Percentiles rank a stretch among this genome's conserved stretches.
Evolutionary conservation across 108 stramenopile species (phyloP).

Genomic region (Cylindrotheca fusiformis): DNA sequence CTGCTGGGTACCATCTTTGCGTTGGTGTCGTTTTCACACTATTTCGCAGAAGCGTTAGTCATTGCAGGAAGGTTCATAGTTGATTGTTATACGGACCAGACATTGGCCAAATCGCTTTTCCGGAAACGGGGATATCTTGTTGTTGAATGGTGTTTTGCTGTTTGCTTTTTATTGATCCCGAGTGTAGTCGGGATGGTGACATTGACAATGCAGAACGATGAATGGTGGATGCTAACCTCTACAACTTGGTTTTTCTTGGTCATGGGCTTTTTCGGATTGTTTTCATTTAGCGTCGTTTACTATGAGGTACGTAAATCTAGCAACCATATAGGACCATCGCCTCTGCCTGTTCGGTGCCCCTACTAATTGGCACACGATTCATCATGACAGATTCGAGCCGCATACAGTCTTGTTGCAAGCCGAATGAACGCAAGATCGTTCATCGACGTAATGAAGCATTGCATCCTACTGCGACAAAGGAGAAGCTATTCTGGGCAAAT

Average conservation of each 20-base stretch:
- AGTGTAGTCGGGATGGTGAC: conserved; percentile 26
- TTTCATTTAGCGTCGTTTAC: conserved; percentile 34
- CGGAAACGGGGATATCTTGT: conserved; percentile 4
- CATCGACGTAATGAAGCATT: conserved; percentile 11
- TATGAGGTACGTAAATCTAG: conserved; percentile 26
- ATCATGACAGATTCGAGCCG: no score
- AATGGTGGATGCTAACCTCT: conserved; percentile 56
- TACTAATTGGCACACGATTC: no score
- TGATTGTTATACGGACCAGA: conserved; percentile 44
- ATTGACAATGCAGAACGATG: conserved; percentile 32
- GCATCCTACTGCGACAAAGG: conserved; percentile 24
- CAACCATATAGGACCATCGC: not conserved
- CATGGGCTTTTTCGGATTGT: conserved; percentile 24
- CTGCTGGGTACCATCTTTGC: conserved; percentile 40
- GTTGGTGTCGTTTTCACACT: conserved; percentile 44
- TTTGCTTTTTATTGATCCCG: conserved; percentile 55
- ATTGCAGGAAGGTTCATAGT: conserved; percentile 50
- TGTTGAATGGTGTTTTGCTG: conserved; percentile 32
- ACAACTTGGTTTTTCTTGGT: conserved; percentile 39
- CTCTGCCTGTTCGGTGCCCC: not conserved
- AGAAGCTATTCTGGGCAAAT: conserved; percentile 9
- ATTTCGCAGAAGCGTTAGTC: conserved; percentile 46
- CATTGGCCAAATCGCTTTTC: conserved; percentile 28
- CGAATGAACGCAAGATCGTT: not conserved
- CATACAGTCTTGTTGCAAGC: conserved; percentile 7